Evolutionary conservation across 2,329 filamentous ascomycete genomes (phyloP).

Genomic region (Cordyceps pruinosa): DNA sequence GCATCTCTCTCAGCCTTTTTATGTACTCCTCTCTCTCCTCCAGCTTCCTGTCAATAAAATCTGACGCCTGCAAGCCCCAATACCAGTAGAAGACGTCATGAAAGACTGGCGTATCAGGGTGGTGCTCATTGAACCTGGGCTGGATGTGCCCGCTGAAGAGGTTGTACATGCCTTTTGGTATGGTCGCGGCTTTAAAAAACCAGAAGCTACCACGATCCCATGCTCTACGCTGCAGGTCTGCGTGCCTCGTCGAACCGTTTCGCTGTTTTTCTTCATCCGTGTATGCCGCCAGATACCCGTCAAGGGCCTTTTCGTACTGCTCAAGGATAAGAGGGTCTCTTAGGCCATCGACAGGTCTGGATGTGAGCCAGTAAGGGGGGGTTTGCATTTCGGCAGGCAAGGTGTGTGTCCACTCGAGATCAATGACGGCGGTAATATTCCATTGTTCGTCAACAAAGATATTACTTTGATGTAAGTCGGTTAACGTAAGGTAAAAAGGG

Average conservation of each 20-base stretch:
- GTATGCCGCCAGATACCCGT: neutral
- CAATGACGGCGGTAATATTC: constrained; percentile 25
- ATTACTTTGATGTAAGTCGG: constrained; percentile 31
- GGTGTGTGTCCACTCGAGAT: constrained; percentile 11
- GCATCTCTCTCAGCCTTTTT: neutral
- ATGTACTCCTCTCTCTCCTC: neutral
- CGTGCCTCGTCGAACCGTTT: neutral
- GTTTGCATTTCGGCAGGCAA: neutral
- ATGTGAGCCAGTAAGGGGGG: neutral
- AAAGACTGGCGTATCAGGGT: neutral
- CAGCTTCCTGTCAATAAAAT: neutral
- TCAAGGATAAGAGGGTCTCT: neutral
- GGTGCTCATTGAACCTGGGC: neutral
- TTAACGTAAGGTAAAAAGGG: constrained; percentile 28
- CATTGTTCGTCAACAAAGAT: constrained; percentile 27
- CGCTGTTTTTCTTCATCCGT: neutral
- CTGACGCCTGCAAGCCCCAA: neutral
- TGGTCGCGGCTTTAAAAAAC: neutral
- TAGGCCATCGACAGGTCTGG: neutral
- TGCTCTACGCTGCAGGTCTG: neutral
- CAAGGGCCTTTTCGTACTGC: neutral
- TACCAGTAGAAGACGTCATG: neutral
- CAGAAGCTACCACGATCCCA: neutral
- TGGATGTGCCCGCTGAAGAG: neutral
- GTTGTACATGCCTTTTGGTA: neutral